Percentiles rank a stretch among this genome's conserved stretches.
These are phyloP conservation scores for Aspergillus homomorphus DNA, from an alignment of 495 filamentous ascomycete genomes.

Conservation along the genomic window DNA sequence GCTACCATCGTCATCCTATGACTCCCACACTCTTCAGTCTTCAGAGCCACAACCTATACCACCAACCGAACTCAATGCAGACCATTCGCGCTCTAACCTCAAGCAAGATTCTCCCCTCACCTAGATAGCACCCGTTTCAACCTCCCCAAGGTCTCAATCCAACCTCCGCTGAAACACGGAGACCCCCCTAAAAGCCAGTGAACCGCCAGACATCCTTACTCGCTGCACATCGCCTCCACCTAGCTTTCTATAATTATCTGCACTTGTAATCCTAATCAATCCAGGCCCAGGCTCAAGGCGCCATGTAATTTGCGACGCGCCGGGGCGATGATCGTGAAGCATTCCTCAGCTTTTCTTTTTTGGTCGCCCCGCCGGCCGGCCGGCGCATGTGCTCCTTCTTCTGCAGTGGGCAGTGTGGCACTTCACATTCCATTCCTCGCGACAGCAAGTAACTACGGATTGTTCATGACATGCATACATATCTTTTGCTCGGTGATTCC, in stretches of 20 bases:
- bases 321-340: not conserved
- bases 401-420: not conserved
- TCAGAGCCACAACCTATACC: not conserved
- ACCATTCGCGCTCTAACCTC: not conserved
- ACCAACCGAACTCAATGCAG: not conserved
- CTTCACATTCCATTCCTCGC: not conserved
- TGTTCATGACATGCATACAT: not conserved
- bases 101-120: not conserved
- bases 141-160: not conserved
- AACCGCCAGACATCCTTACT: constrained; percentile 1
- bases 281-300: not conserved
- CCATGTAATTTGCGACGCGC: not conserved
- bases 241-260: not conserved
- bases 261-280: not conserved
- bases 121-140: not conserved
- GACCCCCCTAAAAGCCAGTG: not conserved
- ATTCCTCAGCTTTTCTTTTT: not conserved
- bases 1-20: not conserved
- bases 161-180: constrained; percentile 10
- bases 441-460: not conserved
- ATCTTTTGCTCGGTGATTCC: too few species aligned
- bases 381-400: not conserved
- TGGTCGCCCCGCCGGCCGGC: not conserved
- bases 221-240: not conserved
- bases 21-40: not conserved